Percentiles rank a stretch among this genome's conserved stretches.
Evolutionary conservation across 2,329 filamentous ascomycete genomes (phyloP).

Genomic region (Tolypocladium nubicola): DNA sequence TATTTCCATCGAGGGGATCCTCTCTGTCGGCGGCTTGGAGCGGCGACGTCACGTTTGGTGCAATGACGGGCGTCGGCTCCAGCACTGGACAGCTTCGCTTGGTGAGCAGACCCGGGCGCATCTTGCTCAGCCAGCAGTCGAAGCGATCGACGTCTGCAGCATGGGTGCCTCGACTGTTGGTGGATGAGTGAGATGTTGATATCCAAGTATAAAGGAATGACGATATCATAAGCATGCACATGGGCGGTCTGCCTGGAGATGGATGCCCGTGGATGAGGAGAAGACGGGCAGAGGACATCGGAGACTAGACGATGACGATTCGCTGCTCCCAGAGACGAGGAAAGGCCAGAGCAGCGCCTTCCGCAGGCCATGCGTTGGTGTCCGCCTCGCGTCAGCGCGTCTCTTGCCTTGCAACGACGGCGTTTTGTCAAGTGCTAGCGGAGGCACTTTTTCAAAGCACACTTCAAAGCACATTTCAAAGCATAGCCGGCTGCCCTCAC

Average conservation of each 20-base stretch:
- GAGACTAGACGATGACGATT: neutral
- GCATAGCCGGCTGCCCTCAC: neutral
- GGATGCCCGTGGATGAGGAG: neutral
- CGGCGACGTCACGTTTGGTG: slow-evolving; percentile 3
- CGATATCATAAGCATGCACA: neutral
- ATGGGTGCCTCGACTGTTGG: neutral
- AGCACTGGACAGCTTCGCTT: slow-evolving; percentile 15
- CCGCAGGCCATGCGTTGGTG: too few relatives aligned
- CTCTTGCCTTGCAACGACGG: neutral
- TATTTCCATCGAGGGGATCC: slow-evolving; percentile 3
- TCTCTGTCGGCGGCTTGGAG: slow-evolving; percentile 3
- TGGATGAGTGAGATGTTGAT: neutral
- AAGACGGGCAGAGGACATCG: neutral
- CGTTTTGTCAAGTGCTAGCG: neutral
- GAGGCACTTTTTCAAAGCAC: neutral
- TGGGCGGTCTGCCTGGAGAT: neutral
- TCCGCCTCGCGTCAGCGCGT: too few relatives aligned
- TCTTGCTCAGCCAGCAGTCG: slow-evolving; percentile 10
- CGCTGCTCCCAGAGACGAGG: neutral
- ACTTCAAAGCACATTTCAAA: too few relatives aligned
- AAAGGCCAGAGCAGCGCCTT: neutral
- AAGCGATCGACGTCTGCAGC: neutral
- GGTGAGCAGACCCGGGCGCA: slow-evolving; percentile 15
- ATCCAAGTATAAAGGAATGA: slow-evolving; percentile 1
- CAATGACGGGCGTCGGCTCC: slow-evolving; percentile 8